These are phyloP conservation scores for Crepidotus variabilis DNA, from an alignment of 768 basidiomycete genomes.

Conservation along the genomic window DNA sequence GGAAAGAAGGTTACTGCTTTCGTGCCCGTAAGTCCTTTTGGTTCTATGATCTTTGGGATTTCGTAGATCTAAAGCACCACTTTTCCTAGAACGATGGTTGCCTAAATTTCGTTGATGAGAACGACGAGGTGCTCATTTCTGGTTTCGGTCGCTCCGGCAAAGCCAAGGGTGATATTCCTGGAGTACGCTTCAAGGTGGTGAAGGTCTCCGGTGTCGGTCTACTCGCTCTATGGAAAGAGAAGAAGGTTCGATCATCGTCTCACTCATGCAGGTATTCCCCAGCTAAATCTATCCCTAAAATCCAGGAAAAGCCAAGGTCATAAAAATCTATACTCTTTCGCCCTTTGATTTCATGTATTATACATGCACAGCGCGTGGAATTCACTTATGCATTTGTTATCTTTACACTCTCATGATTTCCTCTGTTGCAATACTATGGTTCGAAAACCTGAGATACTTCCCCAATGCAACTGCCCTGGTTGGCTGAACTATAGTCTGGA, in stretches of 20 bases:
- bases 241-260: conserved; percentile 65
- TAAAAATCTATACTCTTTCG: conserved; percentile 23
- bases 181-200: conserved; percentile 99
- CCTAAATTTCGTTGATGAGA: conserved; percentile 98
- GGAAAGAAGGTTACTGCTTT: conserved; percentile 99
- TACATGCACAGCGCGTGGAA: neutral
- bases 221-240: conserved; percentile 97
- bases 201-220: conserved; percentile 99
- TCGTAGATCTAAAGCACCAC: neutral
- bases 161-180: conserved; percentile 99
- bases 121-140: conserved; percentile 99
- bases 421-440: too few species aligned
- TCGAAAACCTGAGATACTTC: too few species aligned
- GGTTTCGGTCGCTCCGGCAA: conserved; percentile 99
- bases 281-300: conserved; percentile 8
- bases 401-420: too few species aligned
- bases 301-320: conserved; percentile 72
- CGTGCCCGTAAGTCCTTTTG: conserved; percentile 73
- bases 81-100: conserved; percentile 83
- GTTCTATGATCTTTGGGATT: conserved; percentile 2
- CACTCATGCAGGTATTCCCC: neutral
- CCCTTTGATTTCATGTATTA: conserved; percentile 6
- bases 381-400: too few species aligned
- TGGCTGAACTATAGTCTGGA: too few species aligned
- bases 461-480: too few species aligned